Evolutionary conservation across 768 basidiomycete species (phyloP).

Genomic region (Pulveroboletus sp.): DNA sequence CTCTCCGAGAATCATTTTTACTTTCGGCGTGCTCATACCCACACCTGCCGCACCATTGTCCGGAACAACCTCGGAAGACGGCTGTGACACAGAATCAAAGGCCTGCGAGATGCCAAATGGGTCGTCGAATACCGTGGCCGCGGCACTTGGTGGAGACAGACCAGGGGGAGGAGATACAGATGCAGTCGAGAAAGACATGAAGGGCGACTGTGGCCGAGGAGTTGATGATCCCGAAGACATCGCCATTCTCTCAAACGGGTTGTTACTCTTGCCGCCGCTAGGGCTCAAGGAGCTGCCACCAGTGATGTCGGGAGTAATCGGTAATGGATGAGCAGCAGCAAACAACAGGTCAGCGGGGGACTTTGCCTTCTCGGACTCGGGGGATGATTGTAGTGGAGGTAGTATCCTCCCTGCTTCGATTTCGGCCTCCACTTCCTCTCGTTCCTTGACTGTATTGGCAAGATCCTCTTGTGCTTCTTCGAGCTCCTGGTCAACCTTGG

Average conservation of each 20-base stretch:
- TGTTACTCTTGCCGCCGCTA: conserved; percentile 66
- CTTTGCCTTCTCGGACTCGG: conserved; percentile 30
- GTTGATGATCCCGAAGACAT: conserved; percentile 39
- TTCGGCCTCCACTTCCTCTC: conserved; percentile 50
- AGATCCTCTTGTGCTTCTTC: conserved; percentile 59
- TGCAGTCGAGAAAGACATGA: conserved; percentile 44
- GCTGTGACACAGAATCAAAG: conserved; percentile 13
- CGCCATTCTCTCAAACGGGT: conserved; percentile 80
- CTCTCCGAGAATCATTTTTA: conserved; percentile 9
- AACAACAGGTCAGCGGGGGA: conserved; percentile 47
- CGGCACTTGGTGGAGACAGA: conserved; percentile 4
- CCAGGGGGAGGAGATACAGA: conserved; percentile 35
- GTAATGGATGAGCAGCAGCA: conserved; percentile 70
- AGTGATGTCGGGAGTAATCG: conserved; percentile 59
- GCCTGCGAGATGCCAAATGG: conserved; percentile 49
- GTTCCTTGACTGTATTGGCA: conserved; percentile 48
- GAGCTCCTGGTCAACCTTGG: conserved; percentile 66
- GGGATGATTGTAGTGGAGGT: conserved; percentile 1
- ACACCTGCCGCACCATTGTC: conserved; percentile 21
- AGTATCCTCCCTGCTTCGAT: conserved; percentile 39
- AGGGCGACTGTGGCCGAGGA: conserved; percentile 56
- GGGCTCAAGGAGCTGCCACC: conserved; percentile 42
- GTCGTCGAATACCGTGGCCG: conserved; percentile 31
- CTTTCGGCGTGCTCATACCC: conserved; percentile 19
- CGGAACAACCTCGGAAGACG: conserved; percentile 12